Evolutionary conservation across 148 eudicot genomes (phyloP).

Genomic region (Camellia lanceoleosa): DNA sequence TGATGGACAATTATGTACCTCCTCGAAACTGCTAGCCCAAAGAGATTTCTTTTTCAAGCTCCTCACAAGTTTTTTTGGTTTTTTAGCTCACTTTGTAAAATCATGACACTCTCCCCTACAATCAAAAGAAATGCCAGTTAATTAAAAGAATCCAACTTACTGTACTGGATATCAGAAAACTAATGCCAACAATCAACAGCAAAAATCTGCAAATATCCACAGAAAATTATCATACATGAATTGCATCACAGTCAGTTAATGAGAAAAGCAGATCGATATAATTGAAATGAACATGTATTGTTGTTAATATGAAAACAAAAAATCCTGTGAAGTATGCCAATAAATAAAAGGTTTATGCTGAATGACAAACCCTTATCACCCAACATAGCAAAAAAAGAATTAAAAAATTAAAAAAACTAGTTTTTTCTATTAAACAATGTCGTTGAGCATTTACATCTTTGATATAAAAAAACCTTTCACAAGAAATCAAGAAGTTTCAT

Average conservation of each 20-base stretch:
- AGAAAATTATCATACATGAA: background rate
- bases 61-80: conserved; percentile 75
- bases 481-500: too few relatives aligned
- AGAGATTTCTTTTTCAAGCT: conserved; percentile 90
- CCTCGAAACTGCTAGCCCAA: conserved; percentile 84
- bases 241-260: background rate
- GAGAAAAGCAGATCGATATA: background rate
- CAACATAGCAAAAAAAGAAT: background rate
- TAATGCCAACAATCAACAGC: too few relatives aligned
- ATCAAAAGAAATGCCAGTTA: conserved; percentile 6
- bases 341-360: background rate
- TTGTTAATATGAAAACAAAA: background rate
- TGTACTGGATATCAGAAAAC: too few relatives aligned
- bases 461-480: background rate
- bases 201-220: too few relatives aligned
- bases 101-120: conserved; percentile 72
- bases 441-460: background rate
- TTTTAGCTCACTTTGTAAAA: conserved; percentile 78
- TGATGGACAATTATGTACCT: conserved; percentile 42
- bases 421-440: background rate
- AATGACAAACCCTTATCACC: background rate
- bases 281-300: background rate
- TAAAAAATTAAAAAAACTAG: background rate
- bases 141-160: background rate
- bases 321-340: background rate